Evolutionary conservation across 2,329 filamentous ascomycete species (phyloP), one percentile per base, ranked within the genome.

Genomic region (Atkinsonella texensis): DNA sequence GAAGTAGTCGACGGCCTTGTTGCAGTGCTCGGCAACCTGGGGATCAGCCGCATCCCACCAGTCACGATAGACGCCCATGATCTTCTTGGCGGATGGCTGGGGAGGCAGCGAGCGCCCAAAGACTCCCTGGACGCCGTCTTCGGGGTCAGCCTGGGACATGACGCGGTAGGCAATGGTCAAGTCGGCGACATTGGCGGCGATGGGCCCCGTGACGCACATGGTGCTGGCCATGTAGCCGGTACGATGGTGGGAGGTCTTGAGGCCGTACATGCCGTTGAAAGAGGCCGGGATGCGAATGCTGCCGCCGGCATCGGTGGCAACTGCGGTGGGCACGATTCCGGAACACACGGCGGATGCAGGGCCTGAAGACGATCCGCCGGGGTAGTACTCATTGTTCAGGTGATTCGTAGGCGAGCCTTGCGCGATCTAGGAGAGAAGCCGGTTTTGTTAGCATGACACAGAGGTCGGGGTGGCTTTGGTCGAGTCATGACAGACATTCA

Each of bases 121-220:
- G 13, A 74, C 69, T 8, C 76, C 68, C 17, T 85, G 84, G 8
- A 75, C 67, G 0, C 75, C 70, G 62, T 84, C 76, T 2, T 74
- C 67, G 0, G 83, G 79, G 59, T 95, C 78, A 0, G 88, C 85
- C 49, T 81, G 76, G 2, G 86, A 77, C 77, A 94, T 89, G 59
- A 87, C 65, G 48, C 87, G 82, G 70, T 93, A 96, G n/a, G 86
- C 84, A 49, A 89, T 74, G 55, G 85, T 84, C 6, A 96, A 77
- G 60, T 95, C 90, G 38, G 82, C 74, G 55, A 86, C 86, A 51
- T 77, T 91, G 46, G 80, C 76, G 15, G 87, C 85, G 60, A 95
- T 77, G 8, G 90, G 89, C 0, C 88, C 87, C 7, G 79, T 72
- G 15, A 93, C 84, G 52, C 73, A 75, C 61, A 80, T 74, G 51